Base-by-base conservation (phyloP, 2,329 filamentous ascomycete species). In the Phialophora macrospora region DNA sequence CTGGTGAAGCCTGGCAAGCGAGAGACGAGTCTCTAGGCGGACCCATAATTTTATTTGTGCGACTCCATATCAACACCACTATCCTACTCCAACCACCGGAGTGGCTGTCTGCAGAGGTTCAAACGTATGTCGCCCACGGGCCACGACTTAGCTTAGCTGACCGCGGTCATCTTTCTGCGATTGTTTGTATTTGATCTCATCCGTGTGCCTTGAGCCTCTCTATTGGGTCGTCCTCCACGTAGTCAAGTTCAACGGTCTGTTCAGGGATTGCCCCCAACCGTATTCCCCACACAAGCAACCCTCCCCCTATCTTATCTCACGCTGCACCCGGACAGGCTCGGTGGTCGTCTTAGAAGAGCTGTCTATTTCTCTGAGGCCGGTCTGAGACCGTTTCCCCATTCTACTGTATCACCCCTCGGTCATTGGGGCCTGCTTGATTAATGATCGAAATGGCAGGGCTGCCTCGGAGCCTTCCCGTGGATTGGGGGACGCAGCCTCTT, bases 1-100 rank as follows among this genome's bases (percentile, higher is more conserved):
- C 28, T 32, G 52, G 28, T 55, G 26, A 55, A 55, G 52, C 52
- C 51, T 3, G 24, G 51, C 17, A 30, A 54, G 28, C 28, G 24
- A 32, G 51, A 32, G 22, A 32, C 3, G 8, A 54, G 28, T 26
- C 22, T 54, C 26, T 54, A 54, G 22, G 17, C 12, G 14, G 26
- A 26, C 0, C 12, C 28, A 14, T 32, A 12, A 32, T 4, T 17
- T 30, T 54, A 12, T 48, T 48, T 11, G 0, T 0, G 6, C 1
- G 12, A 11, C 46, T 22, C 22, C 12, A 41, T 5, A 9, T 12
- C 32, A 12, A 11, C 32, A 34, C 32, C 32, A 34, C 32, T 34
- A n/a, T n/a, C n/a, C n/a, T n/a, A 11, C 32, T 34, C 32, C 3
- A 6, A 28, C 34, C 14, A 41, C 34, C 14, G 17, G 12, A 17